Conservation (phyloP, 2,329 filamentous ascomycete genomes). For the Meredithiella fracta region DNA sequence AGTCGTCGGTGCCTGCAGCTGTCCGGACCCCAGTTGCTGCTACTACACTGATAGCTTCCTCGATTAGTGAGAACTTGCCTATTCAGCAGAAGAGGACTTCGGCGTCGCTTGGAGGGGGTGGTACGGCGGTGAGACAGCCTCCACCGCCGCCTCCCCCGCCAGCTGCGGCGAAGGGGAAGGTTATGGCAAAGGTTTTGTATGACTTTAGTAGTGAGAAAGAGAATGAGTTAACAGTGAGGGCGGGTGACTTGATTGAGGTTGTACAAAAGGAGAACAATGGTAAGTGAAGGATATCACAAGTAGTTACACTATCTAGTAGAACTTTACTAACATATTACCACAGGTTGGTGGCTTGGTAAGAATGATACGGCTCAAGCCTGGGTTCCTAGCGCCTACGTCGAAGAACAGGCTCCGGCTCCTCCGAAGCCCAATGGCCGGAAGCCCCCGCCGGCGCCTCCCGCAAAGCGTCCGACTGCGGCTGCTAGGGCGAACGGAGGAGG, state of each 20-base stretch:
- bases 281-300: constrained; percentile 41
- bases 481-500: constrained; percentile 56
- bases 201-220: constrained; percentile 73
- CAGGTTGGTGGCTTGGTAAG: constrained; percentile 94
- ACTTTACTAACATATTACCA: constrained; percentile 20
- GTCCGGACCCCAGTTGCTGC: constrained; percentile 13
- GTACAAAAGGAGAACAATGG: constrained; percentile 92
- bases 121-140: constrained; percentile 14
- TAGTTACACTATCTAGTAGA: too few species aligned
- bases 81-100: constrained; percentile 11
- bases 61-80: not conserved
- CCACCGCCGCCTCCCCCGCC: constrained; percentile 54
- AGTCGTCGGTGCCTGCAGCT: constrained; percentile 18
- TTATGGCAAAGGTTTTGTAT: constrained; percentile 79
- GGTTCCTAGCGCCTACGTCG: constrained; percentile 86
- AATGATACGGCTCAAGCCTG: constrained; percentile 61
- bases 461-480: constrained; percentile 57
- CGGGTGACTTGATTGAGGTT: constrained; percentile 71
- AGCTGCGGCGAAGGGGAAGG: constrained; percentile 40
- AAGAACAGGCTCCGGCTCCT: constrained; percentile 53
- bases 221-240: constrained; percentile 68
- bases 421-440: constrained; percentile 38
- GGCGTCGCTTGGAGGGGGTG: constrained; percentile 16
- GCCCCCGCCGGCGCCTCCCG: constrained; percentile 59
- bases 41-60: constrained; percentile 13